Percentiles rank a stretch among this genome's conserved stretches.
Evolutionary conservation across 2,329 filamentous ascomycete genomes (phyloP).

Genomic region (Colletotrichum sp.): DNA sequence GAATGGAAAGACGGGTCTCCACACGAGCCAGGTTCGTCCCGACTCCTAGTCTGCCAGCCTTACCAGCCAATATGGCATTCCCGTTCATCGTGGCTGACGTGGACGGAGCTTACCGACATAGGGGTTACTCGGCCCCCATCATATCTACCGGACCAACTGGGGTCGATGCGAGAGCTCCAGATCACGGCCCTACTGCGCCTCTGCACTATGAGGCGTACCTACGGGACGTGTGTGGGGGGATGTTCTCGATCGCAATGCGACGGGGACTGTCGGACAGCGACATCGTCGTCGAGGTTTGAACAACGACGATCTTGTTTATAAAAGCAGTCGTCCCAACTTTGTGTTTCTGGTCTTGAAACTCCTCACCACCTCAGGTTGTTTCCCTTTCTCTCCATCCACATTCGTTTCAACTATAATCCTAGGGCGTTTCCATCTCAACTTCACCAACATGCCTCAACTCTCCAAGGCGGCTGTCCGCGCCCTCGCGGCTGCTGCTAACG

Average conservation of each 20-base stretch:
- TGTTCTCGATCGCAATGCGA: neutral
- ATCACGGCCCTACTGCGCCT: neutral
- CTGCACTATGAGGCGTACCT: constrained; percentile 8
- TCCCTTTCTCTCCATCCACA: neutral
- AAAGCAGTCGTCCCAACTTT: neutral
- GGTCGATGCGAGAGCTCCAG: neutral
- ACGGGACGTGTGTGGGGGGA: neutral
- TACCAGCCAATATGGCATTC: neutral
- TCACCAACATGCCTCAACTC: neutral
- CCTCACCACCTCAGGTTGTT: neutral
- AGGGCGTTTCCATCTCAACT: neutral
- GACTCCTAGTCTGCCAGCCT: neutral
- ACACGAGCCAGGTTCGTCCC: neutral
- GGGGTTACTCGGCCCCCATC: neutral
- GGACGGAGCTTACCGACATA: neutral
- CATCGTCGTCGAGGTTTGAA: neutral
- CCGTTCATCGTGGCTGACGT: neutral
- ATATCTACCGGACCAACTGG: neutral
- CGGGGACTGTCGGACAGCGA: neutral
- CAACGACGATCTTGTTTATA: neutral
- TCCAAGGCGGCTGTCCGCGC: neutral
- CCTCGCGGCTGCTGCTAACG: constrained; percentile 14
- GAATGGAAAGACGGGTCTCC: neutral
- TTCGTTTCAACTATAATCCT: neutral
- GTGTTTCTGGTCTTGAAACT: neutral